Conservation (phyloP, 768 basidiomycete genomes). For the Harrya chromipes region DNA sequence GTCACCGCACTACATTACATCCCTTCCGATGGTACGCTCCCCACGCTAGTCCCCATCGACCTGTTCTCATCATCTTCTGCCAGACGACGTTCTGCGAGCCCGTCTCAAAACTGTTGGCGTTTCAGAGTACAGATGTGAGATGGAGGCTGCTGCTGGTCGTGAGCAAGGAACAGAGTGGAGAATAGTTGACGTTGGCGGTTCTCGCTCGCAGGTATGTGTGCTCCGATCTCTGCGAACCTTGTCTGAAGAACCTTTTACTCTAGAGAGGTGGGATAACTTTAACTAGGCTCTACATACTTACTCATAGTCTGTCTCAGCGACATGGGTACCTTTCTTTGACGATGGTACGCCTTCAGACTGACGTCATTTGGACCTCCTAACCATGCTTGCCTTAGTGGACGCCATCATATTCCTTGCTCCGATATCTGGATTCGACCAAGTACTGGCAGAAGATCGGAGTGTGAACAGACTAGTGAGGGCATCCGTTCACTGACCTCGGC, state of each 20-base stretch:
- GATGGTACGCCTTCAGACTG: slow-evolving; percentile 33
- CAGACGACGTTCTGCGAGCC: slow-evolving; percentile 52
- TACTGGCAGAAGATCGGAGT: slow-evolving; percentile 47
- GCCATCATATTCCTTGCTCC: slow-evolving; percentile 61
- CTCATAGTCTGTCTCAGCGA: slow-evolving; percentile 31
- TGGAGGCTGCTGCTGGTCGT: slow-evolving; percentile 56
- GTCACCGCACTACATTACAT: slow-evolving; percentile 43
- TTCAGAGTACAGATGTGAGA: slow-evolving; percentile 79
- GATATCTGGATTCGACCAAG: slow-evolving; percentile 56
- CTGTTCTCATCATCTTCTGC: slow-evolving; percentile 4
- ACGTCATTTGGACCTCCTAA: background rate
- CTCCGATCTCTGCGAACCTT: background rate
- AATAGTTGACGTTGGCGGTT: slow-evolving; percentile 53
- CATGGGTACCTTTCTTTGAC: slow-evolving; percentile 57
- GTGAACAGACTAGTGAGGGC: slow-evolving; percentile 47
- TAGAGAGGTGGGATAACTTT: slow-evolving; percentile 34
- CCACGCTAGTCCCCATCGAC: background rate
- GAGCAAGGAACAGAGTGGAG: slow-evolving; percentile 54
- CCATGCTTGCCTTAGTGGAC: slow-evolving; percentile 23
- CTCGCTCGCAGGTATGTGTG: slow-evolving; percentile 45
- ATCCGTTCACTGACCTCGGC: background rate
- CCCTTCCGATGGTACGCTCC: slow-evolving; percentile 43
- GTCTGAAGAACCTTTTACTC: slow-evolving; percentile 5
- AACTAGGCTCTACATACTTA: background rate
- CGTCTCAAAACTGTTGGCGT: slow-evolving; percentile 68